Evolutionary conservation across 192 early-diverging fungal species (phyloP).

Genomic region (Umbelopsis sp.): DNA sequence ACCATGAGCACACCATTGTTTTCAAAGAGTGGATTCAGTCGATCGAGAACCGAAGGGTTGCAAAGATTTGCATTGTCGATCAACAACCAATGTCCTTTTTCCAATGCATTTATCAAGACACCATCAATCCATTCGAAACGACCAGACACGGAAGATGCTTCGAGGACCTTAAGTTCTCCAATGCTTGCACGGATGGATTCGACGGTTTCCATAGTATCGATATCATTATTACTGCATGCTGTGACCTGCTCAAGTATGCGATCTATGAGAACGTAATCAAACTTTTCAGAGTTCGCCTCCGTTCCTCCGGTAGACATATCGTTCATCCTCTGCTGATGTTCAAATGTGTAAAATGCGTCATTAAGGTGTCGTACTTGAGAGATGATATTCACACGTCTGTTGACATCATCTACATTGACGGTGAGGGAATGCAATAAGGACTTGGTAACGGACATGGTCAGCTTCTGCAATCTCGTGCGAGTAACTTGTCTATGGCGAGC

Average conservation of each 20-base stretch:
- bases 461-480: constrained; percentile 17
- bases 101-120: constrained; percentile 84
- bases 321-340: constrained; percentile 34
- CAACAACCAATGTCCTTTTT: constrained; percentile 90
- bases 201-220: constrained; percentile 5
- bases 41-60: constrained; percentile 91
- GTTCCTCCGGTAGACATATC: neutral
- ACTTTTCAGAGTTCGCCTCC: constrained; percentile 1
- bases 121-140: constrained; percentile 99
- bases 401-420: neutral
- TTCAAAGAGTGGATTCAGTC: constrained; percentile 93
- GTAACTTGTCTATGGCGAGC: constrained; percentile 62
- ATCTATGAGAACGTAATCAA: constrained; percentile 27
- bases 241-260: constrained; percentile 23
- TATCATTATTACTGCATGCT: constrained; percentile 11
- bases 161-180: constrained; percentile 40
- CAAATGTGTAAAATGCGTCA: constrained; percentile 38
- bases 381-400: constrained; percentile 17
- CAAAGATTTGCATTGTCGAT: constrained; percentile 97
- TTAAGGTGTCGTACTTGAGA: constrained; percentile 34
- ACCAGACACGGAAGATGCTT: constrained; percentile 63
- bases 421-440: constrained; percentile 21
- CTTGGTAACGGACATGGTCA: constrained; percentile 27
- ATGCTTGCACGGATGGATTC: neutral
- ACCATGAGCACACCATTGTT: constrained; percentile 84